These are phyloP conservation scores for Coemansia sp. DNA, from an alignment of 192 early-diverging fungal species.

Conservation along the genomic window DNA sequence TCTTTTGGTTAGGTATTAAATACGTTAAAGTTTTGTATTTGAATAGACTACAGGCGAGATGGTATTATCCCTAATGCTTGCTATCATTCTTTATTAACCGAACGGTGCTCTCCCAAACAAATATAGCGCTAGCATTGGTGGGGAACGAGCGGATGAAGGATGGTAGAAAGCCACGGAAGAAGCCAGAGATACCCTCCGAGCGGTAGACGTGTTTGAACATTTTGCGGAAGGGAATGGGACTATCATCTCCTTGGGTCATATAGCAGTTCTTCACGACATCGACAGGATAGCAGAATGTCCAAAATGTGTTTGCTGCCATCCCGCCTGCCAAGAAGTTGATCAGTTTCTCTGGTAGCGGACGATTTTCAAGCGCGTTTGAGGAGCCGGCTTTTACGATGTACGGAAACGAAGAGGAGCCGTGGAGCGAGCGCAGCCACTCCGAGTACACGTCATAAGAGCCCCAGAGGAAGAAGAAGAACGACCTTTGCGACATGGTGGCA, in stretches of 20 bases:
- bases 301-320: slow-evolving; percentile 86
- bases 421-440: slow-evolving; percentile 42
- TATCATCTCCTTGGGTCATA: slow-evolving; percentile 86
- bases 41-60: not conserved
- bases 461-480: slow-evolving; percentile 73
- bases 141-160: slow-evolving; percentile 92
- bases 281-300: slow-evolving; percentile 78
- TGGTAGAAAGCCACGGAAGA: slow-evolving; percentile 88
- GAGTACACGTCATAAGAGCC: slow-evolving; percentile 59
- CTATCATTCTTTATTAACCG: slow-evolving; percentile 43
- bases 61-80: slow-evolving; percentile 15
- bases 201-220: slow-evolving; percentile 50
- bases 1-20: not conserved
- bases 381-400: slow-evolving; percentile 17
- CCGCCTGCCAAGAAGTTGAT: slow-evolving; percentile 79
- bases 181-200: slow-evolving; percentile 75
- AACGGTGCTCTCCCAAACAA: slow-evolving; percentile 80
- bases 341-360: slow-evolving; percentile 57
- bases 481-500: slow-evolving; percentile 82
- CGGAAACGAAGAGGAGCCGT: slow-evolving; percentile 43
- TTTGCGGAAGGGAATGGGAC: slow-evolving; percentile 51
- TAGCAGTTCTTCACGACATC: slow-evolving; percentile 92
- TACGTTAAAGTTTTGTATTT: not conserved
- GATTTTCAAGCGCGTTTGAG: slow-evolving; percentile 5
- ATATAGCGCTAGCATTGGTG: slow-evolving; percentile 92